Percentiles rank a stretch among this genome's conserved stretches.
Conservation (phyloP, 78 protist species). For the Fonticula alba region DNA sequence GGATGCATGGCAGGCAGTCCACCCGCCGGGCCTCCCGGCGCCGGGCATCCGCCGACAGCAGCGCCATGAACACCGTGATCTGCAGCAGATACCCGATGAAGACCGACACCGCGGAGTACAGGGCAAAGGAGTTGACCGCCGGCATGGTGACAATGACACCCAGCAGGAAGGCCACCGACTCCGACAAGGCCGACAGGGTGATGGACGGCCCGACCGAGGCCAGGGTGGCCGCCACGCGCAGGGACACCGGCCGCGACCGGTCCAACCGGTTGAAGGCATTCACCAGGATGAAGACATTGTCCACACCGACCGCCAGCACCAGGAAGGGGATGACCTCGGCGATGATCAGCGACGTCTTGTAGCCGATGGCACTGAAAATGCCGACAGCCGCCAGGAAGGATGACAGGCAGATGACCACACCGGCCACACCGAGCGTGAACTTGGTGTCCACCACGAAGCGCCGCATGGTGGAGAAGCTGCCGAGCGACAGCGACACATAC, state of each 20-base stretch:
- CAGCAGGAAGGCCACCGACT: slow-evolving; percentile 47
- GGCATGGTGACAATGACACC: slow-evolving; percentile 55
- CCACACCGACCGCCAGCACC: slow-evolving; percentile 60
- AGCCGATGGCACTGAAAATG: slow-evolving; percentile 7
- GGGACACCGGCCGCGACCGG: slow-evolving; percentile 5
- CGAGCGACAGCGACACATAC: slow-evolving; percentile 45
- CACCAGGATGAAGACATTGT: slow-evolving; percentile 46
- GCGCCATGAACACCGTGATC: slow-evolving; percentile 26
- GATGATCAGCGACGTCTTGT: slow-evolving; percentile 54
- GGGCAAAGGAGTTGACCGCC: slow-evolving; percentile 42
- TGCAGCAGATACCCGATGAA: slow-evolving; percentile 36
- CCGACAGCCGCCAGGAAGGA: slow-evolving; percentile 31
- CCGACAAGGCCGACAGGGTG: slow-evolving; percentile 43
- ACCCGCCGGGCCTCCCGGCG: slow-evolving; percentile 17
- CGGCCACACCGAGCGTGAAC: slow-evolving; percentile 33
- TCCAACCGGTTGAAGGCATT: slow-evolving; percentile 29
- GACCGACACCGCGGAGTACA: slow-evolving; percentile 39
- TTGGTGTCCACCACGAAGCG: slow-evolving; percentile 20
- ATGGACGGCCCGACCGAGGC: slow-evolving; percentile 42
- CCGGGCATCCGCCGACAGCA: slow-evolving; percentile 34
- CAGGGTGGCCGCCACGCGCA: slow-evolving; percentile 29
- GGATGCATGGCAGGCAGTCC: slow-evolving; percentile 34
- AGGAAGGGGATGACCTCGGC: slow-evolving; percentile 60
- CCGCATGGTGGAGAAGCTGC: slow-evolving; percentile 16
- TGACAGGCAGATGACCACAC: slow-evolving; percentile 34